Conservation (phyloP, 805 yeast genomes). For the Saccharomycopsis malanga region DNA sequence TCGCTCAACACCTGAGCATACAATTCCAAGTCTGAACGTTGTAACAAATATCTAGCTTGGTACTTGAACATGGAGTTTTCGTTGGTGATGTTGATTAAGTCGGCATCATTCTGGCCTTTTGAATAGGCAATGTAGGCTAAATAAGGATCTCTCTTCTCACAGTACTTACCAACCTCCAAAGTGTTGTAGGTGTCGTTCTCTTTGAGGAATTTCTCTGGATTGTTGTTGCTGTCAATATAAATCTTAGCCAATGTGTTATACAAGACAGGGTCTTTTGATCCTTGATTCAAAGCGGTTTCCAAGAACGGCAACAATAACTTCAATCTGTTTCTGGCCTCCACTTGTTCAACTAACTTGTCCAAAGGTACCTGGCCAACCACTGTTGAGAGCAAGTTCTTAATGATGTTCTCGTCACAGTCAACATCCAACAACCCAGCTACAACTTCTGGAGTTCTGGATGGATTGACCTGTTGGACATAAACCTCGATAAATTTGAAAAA, state of each 20-base stretch:
- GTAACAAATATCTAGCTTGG: constrained; percentile 92
- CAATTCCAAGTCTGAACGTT: constrained; percentile 76
- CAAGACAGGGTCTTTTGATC: constrained; percentile 83
- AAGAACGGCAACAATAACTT: constrained; percentile 88
- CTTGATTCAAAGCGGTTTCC: constrained; percentile 79
- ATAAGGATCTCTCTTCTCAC: constrained; percentile 98
- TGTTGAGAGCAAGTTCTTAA: constrained; percentile 70
- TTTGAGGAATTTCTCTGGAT: constrained; percentile 92
- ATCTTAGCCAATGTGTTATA: constrained; percentile 95
- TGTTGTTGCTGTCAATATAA: constrained; percentile 94
- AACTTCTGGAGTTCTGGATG: constrained; percentile 92
- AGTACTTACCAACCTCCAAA: constrained; percentile 92
- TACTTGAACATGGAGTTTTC: constrained; percentile 98
- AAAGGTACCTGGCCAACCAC: constrained; percentile 95
- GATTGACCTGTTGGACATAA: constrained; percentile 95
- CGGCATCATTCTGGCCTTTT: constrained; percentile 88
- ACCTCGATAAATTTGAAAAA: constrained; percentile 96
- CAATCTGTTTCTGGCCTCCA: constrained; percentile 91
- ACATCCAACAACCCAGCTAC: constrained; percentile 94
- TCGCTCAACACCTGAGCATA: constrained; percentile 75
- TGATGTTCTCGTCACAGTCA: constrained; percentile 89
- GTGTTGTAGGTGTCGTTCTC: constrained; percentile 90
- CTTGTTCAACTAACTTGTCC: constrained; percentile 82
- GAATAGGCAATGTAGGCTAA: constrained; percentile 96
- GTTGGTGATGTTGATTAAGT: constrained; percentile 84